Percentiles rank a stretch among this genome's conserved stretches.
phyloP scores from a whole-genome alignment of 495 filamentous ascomycete species.

The Penicillium bovifimosum region DNA sequence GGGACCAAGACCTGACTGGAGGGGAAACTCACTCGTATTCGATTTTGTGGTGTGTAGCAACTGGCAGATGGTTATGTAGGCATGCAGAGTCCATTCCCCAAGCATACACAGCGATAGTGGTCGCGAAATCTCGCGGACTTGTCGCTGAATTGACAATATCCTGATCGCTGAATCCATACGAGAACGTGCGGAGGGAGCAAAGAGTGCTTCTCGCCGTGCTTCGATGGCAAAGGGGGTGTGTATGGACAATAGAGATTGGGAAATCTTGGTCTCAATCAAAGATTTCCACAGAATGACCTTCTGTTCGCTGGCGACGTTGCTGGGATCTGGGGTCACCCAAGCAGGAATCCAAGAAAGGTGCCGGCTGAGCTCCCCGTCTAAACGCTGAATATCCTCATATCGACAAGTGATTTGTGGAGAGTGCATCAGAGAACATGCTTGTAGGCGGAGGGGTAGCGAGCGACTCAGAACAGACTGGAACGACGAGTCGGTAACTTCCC shows the following conservation, averaged over 20 bases:
- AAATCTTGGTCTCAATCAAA: conserved; percentile 34
- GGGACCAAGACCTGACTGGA: not conserved
- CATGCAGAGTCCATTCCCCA: conserved; percentile 41
- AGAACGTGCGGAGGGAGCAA: conserved; percentile 35
- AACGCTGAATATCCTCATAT: conserved; percentile 40
- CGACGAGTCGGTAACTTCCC: conserved; percentile 36
- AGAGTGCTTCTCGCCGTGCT: conserved; percentile 30
- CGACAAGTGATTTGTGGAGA: conserved; percentile 39
- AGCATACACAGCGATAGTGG: conserved; percentile 35
- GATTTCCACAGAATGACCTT: conserved; percentile 31
- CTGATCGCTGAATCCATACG: conserved; percentile 37
- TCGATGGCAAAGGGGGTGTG: conserved; percentile 45
- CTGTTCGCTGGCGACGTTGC: conserved; percentile 23
- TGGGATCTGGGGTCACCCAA: conserved; percentile 24
- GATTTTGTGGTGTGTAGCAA: conserved; percentile 25
- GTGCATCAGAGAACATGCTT: conserved; percentile 36
- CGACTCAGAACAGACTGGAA: conserved; percentile 30
- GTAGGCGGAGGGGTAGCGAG: conserved; percentile 36
- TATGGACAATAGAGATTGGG: conserved; percentile 33
- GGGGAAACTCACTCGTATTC: conserved; percentile 1
- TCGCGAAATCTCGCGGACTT: conserved; percentile 29
- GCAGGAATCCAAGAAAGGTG: conserved; percentile 34
- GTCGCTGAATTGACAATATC: conserved; percentile 36
- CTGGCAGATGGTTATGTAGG: conserved; percentile 36
- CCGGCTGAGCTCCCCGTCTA: conserved; percentile 38